Base-by-base conservation (phyloP, 306 rosid genomes). In the Purshia tridentata region DNA sequence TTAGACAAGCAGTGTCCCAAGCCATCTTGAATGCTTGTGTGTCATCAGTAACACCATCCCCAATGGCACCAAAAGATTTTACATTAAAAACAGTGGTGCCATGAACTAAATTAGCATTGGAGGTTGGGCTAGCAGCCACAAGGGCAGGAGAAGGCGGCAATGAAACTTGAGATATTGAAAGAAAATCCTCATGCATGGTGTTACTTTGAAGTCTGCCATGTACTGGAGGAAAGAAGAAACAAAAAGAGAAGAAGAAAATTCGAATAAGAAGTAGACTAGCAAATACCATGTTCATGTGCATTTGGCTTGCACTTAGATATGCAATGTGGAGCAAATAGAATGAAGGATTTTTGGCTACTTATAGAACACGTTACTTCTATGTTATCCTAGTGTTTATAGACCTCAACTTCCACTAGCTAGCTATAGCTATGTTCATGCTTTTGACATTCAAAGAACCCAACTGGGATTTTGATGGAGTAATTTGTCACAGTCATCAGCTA, bases 1-100 rank as follows among this genome's bases (percentile, higher is more conserved):
- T 74, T 29, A 74, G 75, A 53, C 96, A 90, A 46, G 92, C 88
- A 14, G 83, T 67, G 42, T 90, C 92, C 96, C 92, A 90, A 29
- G 90, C 88, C 85, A 81, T 72, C 72, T 81, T 82, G 44, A 90
- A 82, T 16, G 92, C 89, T 44, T 73, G 66, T 23, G 91, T 87
- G 58, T 90, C 96, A 65, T 90, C 90, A 6, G 53, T 40, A 67
- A 67, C 74, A 22, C 92, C 92, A 57, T 87, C 80, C 45, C 92
- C 96, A 78, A 84, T 69, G 8, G 90, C 90, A 75, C 96, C 96
- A 63, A 84, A 90, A 66, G 72, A 70, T 50, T 72, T 76, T 23
- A 87, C 86, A 29, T 87, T 56, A 35, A 81, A 81, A 65, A 83
- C 51, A 47, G 18, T 71, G 47, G 51, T 39, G 13, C 54, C 68